Conservation (phyloP, 495 filamentous ascomycete species). For the Cercophora sp. region DNA sequence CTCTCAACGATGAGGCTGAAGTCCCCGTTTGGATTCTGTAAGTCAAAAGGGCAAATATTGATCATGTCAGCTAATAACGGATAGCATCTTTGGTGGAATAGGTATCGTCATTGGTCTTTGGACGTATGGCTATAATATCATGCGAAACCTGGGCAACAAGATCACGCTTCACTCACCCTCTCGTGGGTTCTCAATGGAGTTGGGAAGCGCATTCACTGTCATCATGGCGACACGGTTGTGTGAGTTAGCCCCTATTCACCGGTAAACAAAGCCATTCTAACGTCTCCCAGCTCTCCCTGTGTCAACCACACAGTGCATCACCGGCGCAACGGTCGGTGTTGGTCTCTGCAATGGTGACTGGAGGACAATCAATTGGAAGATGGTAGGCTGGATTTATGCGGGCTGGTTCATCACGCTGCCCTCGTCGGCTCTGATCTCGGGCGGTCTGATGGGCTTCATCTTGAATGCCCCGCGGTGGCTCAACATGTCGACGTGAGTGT, state of each 20-base stretch:
- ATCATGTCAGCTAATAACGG: background rate
- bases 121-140: slow-evolving; percentile 66
- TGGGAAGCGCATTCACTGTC: slow-evolving; percentile 62
- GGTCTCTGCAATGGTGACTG: slow-evolving; percentile 57
- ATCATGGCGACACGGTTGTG: slow-evolving; percentile 55
- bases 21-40: slow-evolving; percentile 59
- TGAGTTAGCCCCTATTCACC: background rate
- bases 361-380: slow-evolving; percentile 58
- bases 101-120: slow-evolving; percentile 58
- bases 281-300: slow-evolving; percentile 42
- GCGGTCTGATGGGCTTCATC: slow-evolving; percentile 54
- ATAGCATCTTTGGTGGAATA: slow-evolving; percentile 47
- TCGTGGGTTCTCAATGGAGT: slow-evolving; percentile 60
- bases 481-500: too few relatives aligned
- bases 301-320: slow-evolving; percentile 60
- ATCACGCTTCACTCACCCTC: slow-evolving; percentile 63
- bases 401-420: slow-evolving; percentile 60
- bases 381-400: slow-evolving; percentile 53
- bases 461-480: slow-evolving; percentile 51
- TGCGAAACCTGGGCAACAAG: slow-evolving; percentile 59
- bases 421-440: slow-evolving; percentile 52
- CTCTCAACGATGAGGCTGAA: slow-evolving; percentile 47
- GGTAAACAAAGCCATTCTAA: background rate
- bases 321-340: slow-evolving; percentile 59
- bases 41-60: too few relatives aligned